Evolutionary conservation across 2,329 filamentous ascomycete genomes (phyloP), one percentile per base, ranked within the genome.

Genomic region (Lachnellula arida): DNA sequence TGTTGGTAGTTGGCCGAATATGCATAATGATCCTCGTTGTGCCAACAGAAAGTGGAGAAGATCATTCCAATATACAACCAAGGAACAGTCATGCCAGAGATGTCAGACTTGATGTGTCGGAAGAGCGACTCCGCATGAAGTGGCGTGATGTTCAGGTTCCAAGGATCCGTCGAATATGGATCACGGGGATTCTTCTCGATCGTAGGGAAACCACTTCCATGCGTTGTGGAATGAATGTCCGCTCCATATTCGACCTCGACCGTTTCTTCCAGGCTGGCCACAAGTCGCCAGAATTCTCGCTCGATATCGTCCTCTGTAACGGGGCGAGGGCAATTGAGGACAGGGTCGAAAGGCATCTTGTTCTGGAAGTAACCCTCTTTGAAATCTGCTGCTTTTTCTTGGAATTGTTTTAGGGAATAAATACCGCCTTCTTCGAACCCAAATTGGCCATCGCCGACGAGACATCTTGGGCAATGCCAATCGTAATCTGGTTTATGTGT

Each of bases 51-150:
- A 0, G 94, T 97, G 0, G 94, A 99, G 71, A 99, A 99, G 40
- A 96, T 95, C 94, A 99, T 99, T 59, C 94, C 94, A 4, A 99
- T 94, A 69, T 99, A 99, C 3, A 99, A 85, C 94, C 94, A 99
- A 0, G 94, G 94, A 7, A 99, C 93, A 0, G 94, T 99, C 94
- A 99, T 99, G 39, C 94, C 94, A 2, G 94, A 97, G 52, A 99
- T 95, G 68, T 99, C 94, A 0, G 93, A 91, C 71, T 97, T 97
- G 77, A 99, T 97, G 66, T 99, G 90, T 49, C 93, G 84, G 76
- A 99, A 99, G 1, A 99, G 77, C 48, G 92, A 97, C 51, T 97
- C 93, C 1, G 88, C 85, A 62, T 96, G 87, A 51, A 97, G 84
- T 0, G 94, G 94, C 58, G 97, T 80, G 47, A 96, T 86, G 66